These are phyloP conservation scores for Exophiala bonariae DNA, from an alignment of 2,329 filamentous ascomycete species.

Conservation along the genomic window DNA sequence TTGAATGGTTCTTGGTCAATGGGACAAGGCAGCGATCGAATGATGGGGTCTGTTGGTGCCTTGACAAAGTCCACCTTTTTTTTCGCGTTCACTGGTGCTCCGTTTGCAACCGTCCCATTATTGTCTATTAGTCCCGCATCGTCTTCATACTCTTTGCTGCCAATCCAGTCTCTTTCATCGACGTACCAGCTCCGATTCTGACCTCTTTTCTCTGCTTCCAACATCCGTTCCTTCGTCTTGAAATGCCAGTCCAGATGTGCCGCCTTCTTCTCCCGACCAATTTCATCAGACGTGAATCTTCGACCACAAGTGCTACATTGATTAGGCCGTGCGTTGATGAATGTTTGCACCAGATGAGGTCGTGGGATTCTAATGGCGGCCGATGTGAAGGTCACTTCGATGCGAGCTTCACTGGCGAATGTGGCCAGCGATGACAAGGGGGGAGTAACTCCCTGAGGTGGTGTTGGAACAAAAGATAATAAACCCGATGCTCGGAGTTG, in stretches of 20 bases:
- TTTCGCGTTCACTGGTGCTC: conserved; percentile 39
- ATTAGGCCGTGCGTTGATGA: conserved; percentile 81
- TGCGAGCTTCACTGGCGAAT: conserved; percentile 33
- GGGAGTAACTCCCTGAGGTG: conserved; percentile 41
- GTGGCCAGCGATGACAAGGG: conserved; percentile 25
- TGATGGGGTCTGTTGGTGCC: conserved; percentile 74
- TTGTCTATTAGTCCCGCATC: conserved; percentile 47
- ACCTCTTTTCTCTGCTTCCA: conserved; percentile 79
- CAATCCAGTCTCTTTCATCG: conserved; percentile 90
- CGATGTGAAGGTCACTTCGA: conserved; percentile 54
- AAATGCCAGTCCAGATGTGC: conserved; percentile 99
- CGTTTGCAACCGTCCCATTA: conserved; percentile 42
- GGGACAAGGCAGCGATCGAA: conserved; percentile 77
- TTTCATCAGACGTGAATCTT: conserved; percentile 74
- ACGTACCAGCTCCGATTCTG: conserved; percentile 95
- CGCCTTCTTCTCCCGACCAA: conserved; percentile 81
- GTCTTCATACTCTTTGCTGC: conserved; percentile 77
- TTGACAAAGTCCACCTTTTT: conserved; percentile 72
- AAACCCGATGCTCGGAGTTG: conserved; percentile 69
- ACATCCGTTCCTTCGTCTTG: conserved; percentile 83
- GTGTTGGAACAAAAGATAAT: conserved; percentile 50
- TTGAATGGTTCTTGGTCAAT: conserved; percentile 97
- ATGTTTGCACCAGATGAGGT: conserved; percentile 67
- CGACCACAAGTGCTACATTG: conserved; percentile 90
- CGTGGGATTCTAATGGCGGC: conserved; percentile 76